Conservation (phyloP, 495 filamentous ascomycete species). For the Clohesyomyces aquaticus region DNA sequence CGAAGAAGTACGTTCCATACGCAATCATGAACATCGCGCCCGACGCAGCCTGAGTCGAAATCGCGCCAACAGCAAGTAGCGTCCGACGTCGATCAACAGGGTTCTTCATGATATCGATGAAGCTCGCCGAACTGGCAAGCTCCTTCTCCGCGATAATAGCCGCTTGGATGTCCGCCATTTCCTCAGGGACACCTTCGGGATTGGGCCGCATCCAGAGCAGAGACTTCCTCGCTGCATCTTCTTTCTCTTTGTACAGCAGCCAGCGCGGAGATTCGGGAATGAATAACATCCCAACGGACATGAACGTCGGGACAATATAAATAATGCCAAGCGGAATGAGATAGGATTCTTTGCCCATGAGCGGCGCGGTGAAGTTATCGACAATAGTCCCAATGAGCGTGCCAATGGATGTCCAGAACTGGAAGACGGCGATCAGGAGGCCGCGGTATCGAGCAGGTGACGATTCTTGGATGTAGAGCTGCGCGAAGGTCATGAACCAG, state of each 20-base stretch:
- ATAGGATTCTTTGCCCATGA: slow-evolving; percentile 55
- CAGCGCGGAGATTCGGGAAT: slow-evolving; percentile 68
- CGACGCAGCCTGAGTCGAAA: slow-evolving; percentile 61
- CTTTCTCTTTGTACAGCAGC: slow-evolving; percentile 57
- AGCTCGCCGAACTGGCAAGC: slow-evolving; percentile 49
- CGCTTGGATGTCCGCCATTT: slow-evolving; percentile 58
- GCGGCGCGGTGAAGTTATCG: slow-evolving; percentile 60
- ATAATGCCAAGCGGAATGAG: slow-evolving; percentile 63
- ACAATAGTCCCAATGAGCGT: slow-evolving; percentile 63
- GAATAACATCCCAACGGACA: slow-evolving; percentile 59
- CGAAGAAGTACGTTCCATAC: slow-evolving; percentile 68
- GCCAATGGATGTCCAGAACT: slow-evolving; percentile 56
- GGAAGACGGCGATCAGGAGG: slow-evolving; percentile 56
- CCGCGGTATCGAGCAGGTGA: slow-evolving; percentile 32
- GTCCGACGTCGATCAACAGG: slow-evolving; percentile 59
- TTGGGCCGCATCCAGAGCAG: slow-evolving; percentile 55
- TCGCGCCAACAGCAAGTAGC: slow-evolving; percentile 53
- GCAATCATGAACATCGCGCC: slow-evolving; percentile 66
- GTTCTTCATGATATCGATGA: slow-evolving; percentile 59
- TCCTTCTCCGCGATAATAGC: slow-evolving; percentile 56
- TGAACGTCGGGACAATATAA: slow-evolving; percentile 59
- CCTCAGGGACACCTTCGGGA: slow-evolving; percentile 50
- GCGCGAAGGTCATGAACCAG: slow-evolving; percentile 37
- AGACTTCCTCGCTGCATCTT: slow-evolving; percentile 55
- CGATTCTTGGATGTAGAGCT: slow-evolving; percentile 35